Percentiles rank a stretch among this genome's conserved stretches.
Evolutionary conservation across 768 basidiomycete species (phyloP).

Genomic region (Auricularia cornea): DNA sequence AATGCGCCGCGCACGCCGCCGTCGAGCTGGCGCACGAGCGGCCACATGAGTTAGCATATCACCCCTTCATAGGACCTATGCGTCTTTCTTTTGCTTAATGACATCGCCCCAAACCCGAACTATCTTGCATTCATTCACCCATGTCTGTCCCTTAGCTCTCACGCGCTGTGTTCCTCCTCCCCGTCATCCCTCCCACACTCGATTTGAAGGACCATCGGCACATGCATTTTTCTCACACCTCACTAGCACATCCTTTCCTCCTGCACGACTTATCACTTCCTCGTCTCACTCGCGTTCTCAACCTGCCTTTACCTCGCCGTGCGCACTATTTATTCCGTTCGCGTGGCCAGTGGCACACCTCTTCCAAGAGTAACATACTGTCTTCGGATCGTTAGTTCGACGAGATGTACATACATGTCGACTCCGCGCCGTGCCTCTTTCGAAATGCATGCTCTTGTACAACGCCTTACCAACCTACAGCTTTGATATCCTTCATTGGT

Average conservation of each 20-base stretch:
- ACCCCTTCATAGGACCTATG: neutral
- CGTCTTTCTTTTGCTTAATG: neutral
- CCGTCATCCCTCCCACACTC: neutral
- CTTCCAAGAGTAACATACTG: neutral
- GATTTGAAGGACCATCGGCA: neutral
- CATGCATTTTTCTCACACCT: neutral
- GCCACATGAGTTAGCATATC: neutral
- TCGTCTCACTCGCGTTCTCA: too few species aligned
- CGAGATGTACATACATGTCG: neutral
- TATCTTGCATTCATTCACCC: neutral
- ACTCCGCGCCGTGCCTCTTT: neutral
- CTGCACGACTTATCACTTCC: too few species aligned
- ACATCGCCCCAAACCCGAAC: neutral
- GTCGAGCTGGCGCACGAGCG: slow-evolving; percentile 9
- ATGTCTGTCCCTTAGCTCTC: neutral
- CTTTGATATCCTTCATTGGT: neutral
- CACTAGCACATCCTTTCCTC: neutral
- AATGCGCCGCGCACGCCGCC: slow-evolving; percentile 6
- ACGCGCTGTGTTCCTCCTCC: neutral
- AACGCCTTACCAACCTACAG: neutral
- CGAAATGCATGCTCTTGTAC: neutral
- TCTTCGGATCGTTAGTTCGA: neutral
- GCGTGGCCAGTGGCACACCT: neutral
- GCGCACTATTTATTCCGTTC: neutral
- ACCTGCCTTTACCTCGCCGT: too few species aligned